Percentiles rank a stretch among this genome's conserved stretches.
Evolutionary conservation across 345 rosid species (phyloP).

Genomic region (Brassica rapa): DNA sequence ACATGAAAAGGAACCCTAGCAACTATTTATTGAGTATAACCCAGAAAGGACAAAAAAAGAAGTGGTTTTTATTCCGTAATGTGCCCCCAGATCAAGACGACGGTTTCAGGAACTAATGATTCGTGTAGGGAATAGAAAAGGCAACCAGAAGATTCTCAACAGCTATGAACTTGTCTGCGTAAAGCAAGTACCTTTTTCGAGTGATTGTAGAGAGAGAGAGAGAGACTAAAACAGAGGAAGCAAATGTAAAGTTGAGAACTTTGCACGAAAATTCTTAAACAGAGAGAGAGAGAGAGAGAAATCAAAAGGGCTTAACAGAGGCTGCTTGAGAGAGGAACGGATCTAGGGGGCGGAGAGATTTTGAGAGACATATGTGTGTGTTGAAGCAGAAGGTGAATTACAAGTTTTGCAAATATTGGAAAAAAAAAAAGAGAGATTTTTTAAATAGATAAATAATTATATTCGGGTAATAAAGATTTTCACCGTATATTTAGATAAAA

Average conservation of each 20-base stretch:
- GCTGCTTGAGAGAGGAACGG: slow-evolving; percentile 39
- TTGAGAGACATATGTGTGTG: slow-evolving; percentile 36
- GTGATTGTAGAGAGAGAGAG: slow-evolving; percentile 10
- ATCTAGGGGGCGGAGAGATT: slow-evolving; percentile 46
- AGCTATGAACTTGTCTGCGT: slow-evolving; percentile 21
- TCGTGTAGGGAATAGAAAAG: neutral
- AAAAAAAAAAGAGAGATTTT: neutral
- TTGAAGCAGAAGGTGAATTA: slow-evolving; percentile 27
- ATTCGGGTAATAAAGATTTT: slow-evolving; percentile 2
- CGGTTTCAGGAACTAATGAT: slow-evolving; percentile 11
- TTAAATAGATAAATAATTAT: neutral
- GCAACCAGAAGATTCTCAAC: slow-evolving; percentile 10
- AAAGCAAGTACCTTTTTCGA: slow-evolving; percentile 39
- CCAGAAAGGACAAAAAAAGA: slow-evolving; percentile 4
- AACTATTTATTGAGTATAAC: neutral
- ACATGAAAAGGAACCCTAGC: slow-evolving; percentile 38
- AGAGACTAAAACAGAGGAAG: slow-evolving; percentile 14
- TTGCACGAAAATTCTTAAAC: slow-evolving; percentile 8
- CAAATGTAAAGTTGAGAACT: slow-evolving; percentile 27
- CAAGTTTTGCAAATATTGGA: slow-evolving; percentile 21
- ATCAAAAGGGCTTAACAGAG: slow-evolving; percentile 44
- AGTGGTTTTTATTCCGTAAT: neutral
- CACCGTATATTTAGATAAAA: neutral
- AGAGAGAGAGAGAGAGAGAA: slow-evolving; percentile 18
- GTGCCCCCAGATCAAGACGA: slow-evolving; percentile 36